Conservation (phyloP, 805 yeast genomes). For the Yamadazyma philogaea region DNA sequence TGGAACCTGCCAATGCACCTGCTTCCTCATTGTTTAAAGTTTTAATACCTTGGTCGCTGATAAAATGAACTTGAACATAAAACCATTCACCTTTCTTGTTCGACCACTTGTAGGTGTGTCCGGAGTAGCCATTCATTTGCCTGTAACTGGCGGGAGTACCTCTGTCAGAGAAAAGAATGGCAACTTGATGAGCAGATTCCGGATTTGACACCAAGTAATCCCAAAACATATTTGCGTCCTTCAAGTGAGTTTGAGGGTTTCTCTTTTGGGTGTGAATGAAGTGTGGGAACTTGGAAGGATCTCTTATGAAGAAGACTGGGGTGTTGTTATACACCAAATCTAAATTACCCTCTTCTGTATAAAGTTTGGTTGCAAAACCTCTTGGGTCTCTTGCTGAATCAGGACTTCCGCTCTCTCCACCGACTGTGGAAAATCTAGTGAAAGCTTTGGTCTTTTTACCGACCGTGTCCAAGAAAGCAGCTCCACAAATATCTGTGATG, state of each 20-base stretch:
- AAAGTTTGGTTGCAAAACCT: slow-evolving; percentile 77
- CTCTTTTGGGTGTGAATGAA: slow-evolving; percentile 89
- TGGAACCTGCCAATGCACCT: slow-evolving; percentile 60
- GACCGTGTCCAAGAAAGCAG: slow-evolving; percentile 65
- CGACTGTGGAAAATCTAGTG: slow-evolving; percentile 82
- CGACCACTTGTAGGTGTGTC: slow-evolving; percentile 81
- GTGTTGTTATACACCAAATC: slow-evolving; percentile 87
- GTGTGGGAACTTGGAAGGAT: slow-evolving; percentile 81
- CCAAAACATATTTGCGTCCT: slow-evolving; percentile 83
- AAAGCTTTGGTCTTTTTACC: slow-evolving; percentile 78
- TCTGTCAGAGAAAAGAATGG: slow-evolving; percentile 71
- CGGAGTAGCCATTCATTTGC: slow-evolving; percentile 82
- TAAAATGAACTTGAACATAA: slow-evolving; percentile 76
- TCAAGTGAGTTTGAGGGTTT: slow-evolving; percentile 75
- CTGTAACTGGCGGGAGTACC: slow-evolving; percentile 77
- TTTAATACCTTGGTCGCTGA: slow-evolving; percentile 59
- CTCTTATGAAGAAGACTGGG: slow-evolving; percentile 81
- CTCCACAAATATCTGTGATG: slow-evolving; percentile 65
- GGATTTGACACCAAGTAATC: slow-evolving; percentile 72
- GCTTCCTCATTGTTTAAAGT: slow-evolving; percentile 64
- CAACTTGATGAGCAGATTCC: slow-evolving; percentile 73
- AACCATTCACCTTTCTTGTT: slow-evolving; percentile 72
- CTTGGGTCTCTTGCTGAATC: slow-evolving; percentile 87
- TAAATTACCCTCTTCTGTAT: slow-evolving; percentile 80
- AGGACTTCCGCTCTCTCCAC: slow-evolving; percentile 79